A percentile compares a stretch with the other conserved stretches of the same genome.
Conservation (phyloP, 2,329 filamentous ascomycete species). For the Botryotinia globosa region DNA sequence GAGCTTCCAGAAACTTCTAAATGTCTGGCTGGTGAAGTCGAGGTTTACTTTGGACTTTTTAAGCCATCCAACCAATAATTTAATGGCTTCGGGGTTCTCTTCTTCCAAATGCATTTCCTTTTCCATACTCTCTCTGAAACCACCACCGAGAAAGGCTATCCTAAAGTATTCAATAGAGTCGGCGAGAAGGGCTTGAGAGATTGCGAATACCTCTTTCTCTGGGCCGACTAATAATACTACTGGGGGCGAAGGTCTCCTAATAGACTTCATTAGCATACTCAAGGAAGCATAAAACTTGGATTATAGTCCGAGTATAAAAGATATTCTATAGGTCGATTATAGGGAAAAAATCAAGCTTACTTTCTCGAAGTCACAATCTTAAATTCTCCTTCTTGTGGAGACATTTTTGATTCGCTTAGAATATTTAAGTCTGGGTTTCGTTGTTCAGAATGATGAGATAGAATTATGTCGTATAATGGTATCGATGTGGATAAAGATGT, state of each 20-base stretch:
- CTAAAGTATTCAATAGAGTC: neutral
- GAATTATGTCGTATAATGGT: neutral
- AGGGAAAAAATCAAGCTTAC: neutral
- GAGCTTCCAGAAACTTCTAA: neutral
- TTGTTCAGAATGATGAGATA: neutral
- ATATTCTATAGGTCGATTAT: neutral
- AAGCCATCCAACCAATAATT: neutral
- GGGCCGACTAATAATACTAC: neutral
- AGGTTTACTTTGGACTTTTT: neutral
- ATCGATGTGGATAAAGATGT: neutral
- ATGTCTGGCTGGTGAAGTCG: neutral
- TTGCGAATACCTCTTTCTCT: neutral
- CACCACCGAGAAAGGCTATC: neutral
- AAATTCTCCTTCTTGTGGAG: neutral
- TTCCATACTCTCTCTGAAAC: neutral
- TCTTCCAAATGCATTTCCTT: neutral
- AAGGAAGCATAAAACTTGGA: neutral
- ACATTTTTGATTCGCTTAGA: neutral
- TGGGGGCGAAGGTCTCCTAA: neutral
- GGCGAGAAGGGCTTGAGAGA: neutral
- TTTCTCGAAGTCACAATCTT: neutral
- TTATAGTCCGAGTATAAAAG: neutral
- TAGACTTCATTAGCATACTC: neutral
- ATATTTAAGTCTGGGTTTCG: neutral
- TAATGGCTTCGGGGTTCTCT: neutral